Conservation (phyloP, 805 yeast species). For the Lachancea mirantina region DNA sequence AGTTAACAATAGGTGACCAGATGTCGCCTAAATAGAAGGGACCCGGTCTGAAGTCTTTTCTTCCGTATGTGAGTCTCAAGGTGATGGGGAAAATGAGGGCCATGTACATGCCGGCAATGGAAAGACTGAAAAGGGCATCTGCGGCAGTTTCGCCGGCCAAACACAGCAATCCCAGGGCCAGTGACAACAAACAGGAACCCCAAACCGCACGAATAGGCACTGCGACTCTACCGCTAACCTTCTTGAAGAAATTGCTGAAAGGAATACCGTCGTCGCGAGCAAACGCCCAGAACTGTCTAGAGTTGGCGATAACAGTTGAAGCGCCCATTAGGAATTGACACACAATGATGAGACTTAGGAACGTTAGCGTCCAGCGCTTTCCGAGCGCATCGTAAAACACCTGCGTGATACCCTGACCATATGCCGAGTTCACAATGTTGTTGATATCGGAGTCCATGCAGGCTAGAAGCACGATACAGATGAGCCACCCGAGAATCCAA, state of each 20-base stretch:
- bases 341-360: conserved; percentile 49
- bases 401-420: conserved; percentile 63
- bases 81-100: conserved; percentile 35
- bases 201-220: conserved; percentile 61
- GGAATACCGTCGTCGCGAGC: conserved; percentile 73
- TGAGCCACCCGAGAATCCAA: conserved; percentile 50
- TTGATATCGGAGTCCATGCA: conserved; percentile 43
- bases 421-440: conserved; percentile 36
- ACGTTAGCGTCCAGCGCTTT: conserved; percentile 55
- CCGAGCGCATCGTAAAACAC: conserved; percentile 57
- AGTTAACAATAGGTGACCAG: conserved; percentile 39
- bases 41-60: conserved; percentile 50
- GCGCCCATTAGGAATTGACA: conserved; percentile 55
- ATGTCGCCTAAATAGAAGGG: conserved; percentile 53
- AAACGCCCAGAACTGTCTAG: conserved; percentile 68
- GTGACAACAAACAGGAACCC: conserved; percentile 30
- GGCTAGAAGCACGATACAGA: conserved; percentile 48
- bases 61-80: conserved; percentile 36
- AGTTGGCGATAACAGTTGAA: conserved; percentile 22
- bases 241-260: conserved; percentile 44
- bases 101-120: conserved; percentile 36
- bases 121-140: conserved; percentile 36
- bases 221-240: conserved; percentile 43
- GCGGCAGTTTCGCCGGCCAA: conserved; percentile 38
- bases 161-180: conserved; percentile 33